phyloP scores from a whole-genome alignment of 352 stramenopile genomes.

The Aphanomyces euteiches region DNA sequence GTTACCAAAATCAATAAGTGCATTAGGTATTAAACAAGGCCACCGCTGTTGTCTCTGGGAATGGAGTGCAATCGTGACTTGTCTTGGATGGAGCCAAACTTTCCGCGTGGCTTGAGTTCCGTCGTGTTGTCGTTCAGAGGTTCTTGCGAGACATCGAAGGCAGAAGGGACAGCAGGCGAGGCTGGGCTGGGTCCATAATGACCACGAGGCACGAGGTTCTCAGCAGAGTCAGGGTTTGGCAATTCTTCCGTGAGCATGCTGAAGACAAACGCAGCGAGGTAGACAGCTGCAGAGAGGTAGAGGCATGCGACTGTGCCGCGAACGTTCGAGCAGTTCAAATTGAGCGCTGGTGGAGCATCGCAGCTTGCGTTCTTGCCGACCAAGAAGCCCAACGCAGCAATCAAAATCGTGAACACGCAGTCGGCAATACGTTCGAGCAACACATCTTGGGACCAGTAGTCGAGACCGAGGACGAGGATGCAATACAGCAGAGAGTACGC shows the following conservation, averaged over 20 bases:
- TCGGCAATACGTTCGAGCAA: slow-evolving; percentile 27
- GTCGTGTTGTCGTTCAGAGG: slow-evolving; percentile 20
- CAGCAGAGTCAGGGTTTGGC: slow-evolving; percentile 9
- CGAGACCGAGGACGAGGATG: slow-evolving; percentile 26
- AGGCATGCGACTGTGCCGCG: slow-evolving; percentile 1
- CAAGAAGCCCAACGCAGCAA: slow-evolving; percentile 16
- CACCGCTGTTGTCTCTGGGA: background rate
- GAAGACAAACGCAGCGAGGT: background rate
- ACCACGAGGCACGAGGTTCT: slow-evolving; percentile 27
- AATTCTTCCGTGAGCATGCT: slow-evolving; percentile 18
- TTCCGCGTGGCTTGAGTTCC: slow-evolving; percentile 22
- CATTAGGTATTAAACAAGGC: slow-evolving; percentile 10
- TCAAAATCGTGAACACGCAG: background rate
- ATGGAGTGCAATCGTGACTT: background rate
- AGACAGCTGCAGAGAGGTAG: slow-evolving; percentile 14
- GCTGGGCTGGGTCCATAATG: slow-evolving; percentile 16
- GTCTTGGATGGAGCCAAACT: slow-evolving; percentile 23
- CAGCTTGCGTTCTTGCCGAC: slow-evolving; percentile 4
- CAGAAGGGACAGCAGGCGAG: background rate
- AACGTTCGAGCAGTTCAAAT: slow-evolving; percentile 14
- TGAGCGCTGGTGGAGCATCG: background rate
- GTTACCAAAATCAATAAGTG: background rate
- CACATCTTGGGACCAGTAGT: slow-evolving; percentile 16
- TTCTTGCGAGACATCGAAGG: background rate
- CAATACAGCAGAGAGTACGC: slow-evolving; percentile 18